A percentile compares a stretch with the other conserved stretches of the same genome.
These are phyloP conservation scores for Aspergillus hancockii DNA, from an alignment of 495 filamentous ascomycete species.

Conservation along the genomic window DNA sequence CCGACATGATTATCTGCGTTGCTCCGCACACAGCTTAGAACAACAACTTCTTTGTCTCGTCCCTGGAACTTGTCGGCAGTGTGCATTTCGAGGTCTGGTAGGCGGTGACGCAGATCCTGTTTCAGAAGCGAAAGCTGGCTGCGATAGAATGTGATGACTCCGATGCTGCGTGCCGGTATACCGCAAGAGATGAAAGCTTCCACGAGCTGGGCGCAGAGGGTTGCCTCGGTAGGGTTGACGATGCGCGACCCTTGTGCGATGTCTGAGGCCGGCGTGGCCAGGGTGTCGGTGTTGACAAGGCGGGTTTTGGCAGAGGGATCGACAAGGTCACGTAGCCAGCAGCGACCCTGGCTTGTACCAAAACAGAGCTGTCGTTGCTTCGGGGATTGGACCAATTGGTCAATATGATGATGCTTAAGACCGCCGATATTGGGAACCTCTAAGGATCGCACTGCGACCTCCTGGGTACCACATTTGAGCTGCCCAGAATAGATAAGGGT, in stretches of 20 bases:
- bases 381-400: constrained; percentile 31
- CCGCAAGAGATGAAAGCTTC: constrained; percentile 73
- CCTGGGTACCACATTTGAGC: constrained; percentile 82
- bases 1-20: constrained; percentile 80
- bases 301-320: constrained; percentile 68
- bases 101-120: constrained; percentile 51
- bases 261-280: constrained; percentile 65
- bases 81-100: constrained; percentile 80
- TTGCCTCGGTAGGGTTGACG: constrained; percentile 78
- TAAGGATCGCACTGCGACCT: constrained; percentile 67
- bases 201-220: constrained; percentile 74
- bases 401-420: constrained; percentile 55
- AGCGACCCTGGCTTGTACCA: constrained; percentile 50
- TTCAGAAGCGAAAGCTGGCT: constrained; percentile 74
- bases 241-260: constrained; percentile 77
- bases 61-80: constrained; percentile 97
- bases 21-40: constrained; percentile 82
- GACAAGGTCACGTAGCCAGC: constrained; percentile 84
- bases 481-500: constrained; percentile 87
- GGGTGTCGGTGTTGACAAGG: constrained; percentile 84
- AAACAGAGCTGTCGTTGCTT: constrained; percentile 50
- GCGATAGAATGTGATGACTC: constrained; percentile 98
- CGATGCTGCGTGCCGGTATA: constrained; percentile 73
- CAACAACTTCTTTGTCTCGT: constrained; percentile 87
- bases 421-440: constrained; percentile 58